These are phyloP conservation scores for Calonectria hawksworthii DNA, from an alignment of 2,329 filamentous ascomycete species.

Conservation along the genomic window DNA sequence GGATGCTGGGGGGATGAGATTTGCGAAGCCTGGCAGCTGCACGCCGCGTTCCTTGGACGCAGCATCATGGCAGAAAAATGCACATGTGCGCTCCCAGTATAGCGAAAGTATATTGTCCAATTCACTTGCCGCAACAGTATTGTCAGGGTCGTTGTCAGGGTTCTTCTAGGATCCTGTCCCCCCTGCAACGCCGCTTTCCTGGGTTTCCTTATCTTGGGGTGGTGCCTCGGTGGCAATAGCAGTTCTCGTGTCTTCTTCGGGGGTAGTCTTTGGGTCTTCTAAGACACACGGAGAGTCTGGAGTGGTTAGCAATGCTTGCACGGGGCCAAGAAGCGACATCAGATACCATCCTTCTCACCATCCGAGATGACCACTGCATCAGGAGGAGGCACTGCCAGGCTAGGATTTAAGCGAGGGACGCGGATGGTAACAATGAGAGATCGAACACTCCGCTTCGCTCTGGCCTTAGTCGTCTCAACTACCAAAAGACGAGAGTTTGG, in stretches of 20 bases:
- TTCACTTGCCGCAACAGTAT: too few species aligned
- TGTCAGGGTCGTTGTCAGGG: background rate
- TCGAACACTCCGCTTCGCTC: too few species aligned
- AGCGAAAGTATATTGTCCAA: background rate
- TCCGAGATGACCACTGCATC: background rate
- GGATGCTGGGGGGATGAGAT: background rate
- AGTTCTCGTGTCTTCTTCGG: background rate
- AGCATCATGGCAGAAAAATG: background rate
- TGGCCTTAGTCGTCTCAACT: background rate
- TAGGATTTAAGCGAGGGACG: background rate
- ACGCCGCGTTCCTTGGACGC: background rate
- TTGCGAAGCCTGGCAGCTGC: background rate
- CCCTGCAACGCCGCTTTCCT: background rate
- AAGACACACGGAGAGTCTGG: background rate
- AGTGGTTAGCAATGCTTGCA: background rate
- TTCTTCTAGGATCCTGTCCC: background rate
- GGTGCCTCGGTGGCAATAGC: background rate
- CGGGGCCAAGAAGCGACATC: background rate
- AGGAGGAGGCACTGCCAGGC: too few species aligned
- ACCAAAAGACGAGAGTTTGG: background rate
- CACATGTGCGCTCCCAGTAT: background rate
- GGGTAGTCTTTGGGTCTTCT: too few species aligned
- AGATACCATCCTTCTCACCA: background rate
- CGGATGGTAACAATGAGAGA: background rate
- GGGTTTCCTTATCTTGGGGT: background rate